Conservation (phyloP, 768 basidiomycete species). For the Suillus hirtellus region DNA sequence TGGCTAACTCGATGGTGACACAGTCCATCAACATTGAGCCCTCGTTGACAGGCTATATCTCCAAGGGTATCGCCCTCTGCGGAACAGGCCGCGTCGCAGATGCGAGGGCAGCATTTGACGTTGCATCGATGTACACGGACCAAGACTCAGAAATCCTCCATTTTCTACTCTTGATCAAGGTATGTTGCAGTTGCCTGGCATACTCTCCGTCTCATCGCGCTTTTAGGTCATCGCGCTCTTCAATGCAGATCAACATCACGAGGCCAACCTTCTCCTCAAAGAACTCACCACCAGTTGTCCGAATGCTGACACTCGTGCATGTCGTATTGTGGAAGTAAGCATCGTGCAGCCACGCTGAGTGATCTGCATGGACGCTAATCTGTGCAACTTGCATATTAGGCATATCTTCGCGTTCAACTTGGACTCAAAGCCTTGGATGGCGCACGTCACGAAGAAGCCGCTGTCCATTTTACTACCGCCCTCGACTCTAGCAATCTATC, state of each 20-base stretch:
- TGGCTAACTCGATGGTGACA: not conserved
- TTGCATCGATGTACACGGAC: not conserved
- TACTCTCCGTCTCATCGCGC: not conserved
- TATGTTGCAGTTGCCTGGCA: not conserved
- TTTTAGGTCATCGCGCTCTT: not conserved
- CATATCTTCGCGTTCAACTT: not conserved
- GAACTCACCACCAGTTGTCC: not conserved
- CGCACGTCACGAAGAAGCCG: not conserved
- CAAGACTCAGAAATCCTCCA: not conserved
- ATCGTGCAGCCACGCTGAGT: not conserved
- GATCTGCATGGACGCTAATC: not conserved
- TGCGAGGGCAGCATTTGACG: not conserved
- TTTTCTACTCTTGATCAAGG: not conserved
- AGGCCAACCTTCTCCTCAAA: not conserved
- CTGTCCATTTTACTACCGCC: not conserved
- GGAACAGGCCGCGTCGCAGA: not conserved
- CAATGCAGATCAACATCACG: not conserved
- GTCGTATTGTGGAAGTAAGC: not conserved
- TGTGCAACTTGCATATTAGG: not conserved
- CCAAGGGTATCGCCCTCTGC: not conserved
- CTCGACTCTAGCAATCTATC: not conserved
- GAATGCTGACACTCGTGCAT: not conserved
- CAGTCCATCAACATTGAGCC: not conserved
- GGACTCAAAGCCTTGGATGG: not conserved
- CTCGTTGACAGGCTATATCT: not conserved